Evolutionary conservation across 352 stramenopile species (phyloP).

Genomic region (Phytophthora cactorum): DNA sequence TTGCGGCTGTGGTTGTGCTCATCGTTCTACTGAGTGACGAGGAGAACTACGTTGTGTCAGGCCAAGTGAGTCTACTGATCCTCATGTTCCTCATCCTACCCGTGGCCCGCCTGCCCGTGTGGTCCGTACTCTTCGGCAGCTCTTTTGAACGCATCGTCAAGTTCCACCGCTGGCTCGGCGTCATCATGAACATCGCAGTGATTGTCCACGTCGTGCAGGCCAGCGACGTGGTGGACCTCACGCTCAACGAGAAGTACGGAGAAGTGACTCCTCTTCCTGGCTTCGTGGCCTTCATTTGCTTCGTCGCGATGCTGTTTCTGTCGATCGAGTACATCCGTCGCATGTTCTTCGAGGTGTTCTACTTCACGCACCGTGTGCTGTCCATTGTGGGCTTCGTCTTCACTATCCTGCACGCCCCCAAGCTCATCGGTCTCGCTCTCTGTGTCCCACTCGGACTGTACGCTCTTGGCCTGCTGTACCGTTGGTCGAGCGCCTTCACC

Average conservation of each 20-base stretch:
- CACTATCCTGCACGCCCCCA: slow-evolving; percentile 68
- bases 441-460: slow-evolving; percentile 72
- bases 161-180: slow-evolving; percentile 85
- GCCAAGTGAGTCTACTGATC: slow-evolving; percentile 66
- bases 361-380: slow-evolving; percentile 75
- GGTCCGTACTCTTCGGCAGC: slow-evolving; percentile 72
- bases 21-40: slow-evolving; percentile 45
- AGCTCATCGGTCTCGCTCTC: slow-evolving; percentile 63
- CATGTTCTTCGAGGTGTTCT: slow-evolving; percentile 78
- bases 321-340: slow-evolving; percentile 73
- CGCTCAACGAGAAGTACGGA: slow-evolving; percentile 53
- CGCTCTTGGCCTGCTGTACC: slow-evolving; percentile 53
- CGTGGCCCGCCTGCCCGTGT: slow-evolving; percentile 62
- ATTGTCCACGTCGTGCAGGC: slow-evolving; percentile 69
- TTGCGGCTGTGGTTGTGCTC: slow-evolving; percentile 52
- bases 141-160: slow-evolving; percentile 87
- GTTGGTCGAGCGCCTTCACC: slow-evolving; percentile 59
- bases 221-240: slow-evolving; percentile 47
- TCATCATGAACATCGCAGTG: slow-evolving; percentile 57
- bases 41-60: slow-evolving; percentile 48
- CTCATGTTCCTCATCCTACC: slow-evolving; percentile 86
- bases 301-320: slow-evolving; percentile 58
- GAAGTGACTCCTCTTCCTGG: slow-evolving; percentile 65
- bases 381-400: slow-evolving; percentile 81
- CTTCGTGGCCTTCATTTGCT: slow-evolving; percentile 67